A percentile compares a stretch with the other conserved stretches of the same genome.
Conservation (phyloP, 1,284 basidiomycete genomes). For the Takashimella tepidaria region DNA sequence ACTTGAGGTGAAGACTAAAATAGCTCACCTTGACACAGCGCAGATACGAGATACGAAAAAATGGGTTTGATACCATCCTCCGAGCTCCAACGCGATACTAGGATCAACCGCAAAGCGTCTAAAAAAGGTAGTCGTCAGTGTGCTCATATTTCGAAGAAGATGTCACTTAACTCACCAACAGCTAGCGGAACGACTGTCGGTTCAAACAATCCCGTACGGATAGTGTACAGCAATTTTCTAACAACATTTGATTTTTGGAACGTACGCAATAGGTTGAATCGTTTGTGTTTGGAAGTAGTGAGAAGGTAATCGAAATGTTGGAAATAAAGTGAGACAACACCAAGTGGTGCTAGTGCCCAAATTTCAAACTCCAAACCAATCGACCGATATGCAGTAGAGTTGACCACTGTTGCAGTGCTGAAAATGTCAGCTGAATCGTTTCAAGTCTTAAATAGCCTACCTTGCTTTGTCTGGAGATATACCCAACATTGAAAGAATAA, state of each 20-base stretch:
- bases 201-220: slow-evolving; percentile 70
- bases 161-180: slow-evolving; percentile 49
- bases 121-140: slow-evolving; percentile 1
- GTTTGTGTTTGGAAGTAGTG: slow-evolving; percentile 62
- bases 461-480: slow-evolving; percentile 73
- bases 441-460: slow-evolving; percentile 49
- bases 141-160: background rate
- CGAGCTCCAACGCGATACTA: slow-evolving; percentile 40
- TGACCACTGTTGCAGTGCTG: slow-evolving; percentile 74
- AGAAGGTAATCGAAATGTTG: slow-evolving; percentile 71
- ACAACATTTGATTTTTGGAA: slow-evolving; percentile 67
- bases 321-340: slow-evolving; percentile 70
- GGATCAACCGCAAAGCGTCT: slow-evolving; percentile 30
- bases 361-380: slow-evolving; percentile 85
- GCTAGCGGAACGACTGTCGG: slow-evolving; percentile 56
- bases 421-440: slow-evolving; percentile 6
- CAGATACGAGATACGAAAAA: slow-evolving; percentile 76
- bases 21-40: slow-evolving; percentile 63
- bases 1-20: background rate
- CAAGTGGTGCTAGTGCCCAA: slow-evolving; percentile 66
- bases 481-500: slow-evolving; percentile 76
- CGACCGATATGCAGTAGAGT: slow-evolving; percentile 72
- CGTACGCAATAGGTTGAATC: slow-evolving; percentile 63
- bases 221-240: slow-evolving; percentile 69
- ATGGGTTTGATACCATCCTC: slow-evolving; percentile 67